Evolutionary conservation across 140 eudicot species (phyloP).

Genomic region (Ambrosia hybrid): DNA sequence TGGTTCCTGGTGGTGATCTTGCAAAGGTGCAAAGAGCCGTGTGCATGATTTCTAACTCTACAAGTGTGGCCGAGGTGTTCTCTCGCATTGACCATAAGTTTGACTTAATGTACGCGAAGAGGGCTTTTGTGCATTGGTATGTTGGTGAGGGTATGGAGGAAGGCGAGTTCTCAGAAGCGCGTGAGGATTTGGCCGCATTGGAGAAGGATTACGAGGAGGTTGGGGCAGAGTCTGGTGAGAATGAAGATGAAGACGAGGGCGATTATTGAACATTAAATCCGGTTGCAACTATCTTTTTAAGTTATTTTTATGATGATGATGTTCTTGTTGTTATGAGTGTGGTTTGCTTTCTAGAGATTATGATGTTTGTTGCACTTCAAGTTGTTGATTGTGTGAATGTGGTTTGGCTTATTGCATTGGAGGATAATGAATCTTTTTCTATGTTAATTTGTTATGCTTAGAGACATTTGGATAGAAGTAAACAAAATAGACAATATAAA

Average conservation of each 20-base stretch:
- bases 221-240: constrained; percentile 44
- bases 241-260: constrained; percentile 36
- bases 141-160: constrained; percentile 54
- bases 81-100: constrained; percentile 7
- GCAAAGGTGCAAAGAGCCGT: constrained; percentile 12
- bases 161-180: constrained; percentile 41
- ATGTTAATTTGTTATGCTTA: no score
- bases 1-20: constrained; percentile 41
- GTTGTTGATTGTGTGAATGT: background rate
- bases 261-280: background rate
- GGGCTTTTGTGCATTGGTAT: constrained; percentile 48
- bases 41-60: background rate
- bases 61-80: constrained; percentile 2
- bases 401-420: background rate
- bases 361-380: background rate
- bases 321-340: background rate
- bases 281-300: background rate
- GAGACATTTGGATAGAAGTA: no score
- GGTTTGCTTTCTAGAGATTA: background rate
- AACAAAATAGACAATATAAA: no score
- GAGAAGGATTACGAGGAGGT: constrained; percentile 50
- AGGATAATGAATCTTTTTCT: background rate
- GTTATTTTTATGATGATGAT: background rate
- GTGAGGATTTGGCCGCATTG: constrained; percentile 41
- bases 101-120: background rate